Evolutionary conservation across 2,329 filamentous ascomycete genomes (phyloP).

Genomic region (Neoascochyta sp.): DNA sequence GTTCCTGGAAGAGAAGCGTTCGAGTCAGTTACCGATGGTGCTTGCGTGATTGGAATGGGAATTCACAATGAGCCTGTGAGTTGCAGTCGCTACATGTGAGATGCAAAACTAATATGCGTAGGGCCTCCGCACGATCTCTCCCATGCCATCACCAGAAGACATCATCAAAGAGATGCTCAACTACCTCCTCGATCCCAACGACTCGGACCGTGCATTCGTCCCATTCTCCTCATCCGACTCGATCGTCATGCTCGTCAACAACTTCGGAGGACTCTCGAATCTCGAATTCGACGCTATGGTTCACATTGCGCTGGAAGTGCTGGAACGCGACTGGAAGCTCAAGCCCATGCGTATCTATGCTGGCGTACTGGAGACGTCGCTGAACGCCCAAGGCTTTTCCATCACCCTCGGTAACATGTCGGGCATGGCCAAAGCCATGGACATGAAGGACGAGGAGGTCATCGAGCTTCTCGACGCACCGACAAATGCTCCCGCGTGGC

Average conservation of each 20-base stretch:
- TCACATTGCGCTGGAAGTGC: slow-evolving; percentile 40
- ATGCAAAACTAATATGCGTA: slow-evolving; percentile 12
- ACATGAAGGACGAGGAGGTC: slow-evolving; percentile 40
- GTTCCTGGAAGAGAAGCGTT: slow-evolving; percentile 52
- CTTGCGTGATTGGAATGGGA: slow-evolving; percentile 46
- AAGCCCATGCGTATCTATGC: slow-evolving; percentile 47
- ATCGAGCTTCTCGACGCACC: slow-evolving; percentile 49
- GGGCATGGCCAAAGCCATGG: slow-evolving; percentile 43
- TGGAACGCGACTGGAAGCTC: slow-evolving; percentile 49
- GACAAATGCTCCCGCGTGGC: slow-evolving; percentile 52
- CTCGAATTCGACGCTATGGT: slow-evolving; percentile 50
- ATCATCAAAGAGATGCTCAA: slow-evolving; percentile 48
- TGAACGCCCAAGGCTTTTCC: slow-evolving; percentile 56
- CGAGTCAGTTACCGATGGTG: slow-evolving; percentile 43
- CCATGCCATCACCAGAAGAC: slow-evolving; percentile 49
- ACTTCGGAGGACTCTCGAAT: slow-evolving; percentile 48
- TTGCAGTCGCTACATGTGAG: slow-evolving; percentile 1
- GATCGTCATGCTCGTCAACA: slow-evolving; percentile 48
- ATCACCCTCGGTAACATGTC: slow-evolving; percentile 54
- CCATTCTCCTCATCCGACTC: slow-evolving; percentile 46
- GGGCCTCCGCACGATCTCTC: slow-evolving; percentile 45
- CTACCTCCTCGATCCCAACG: slow-evolving; percentile 47
- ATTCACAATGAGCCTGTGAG: slow-evolving; percentile 52
- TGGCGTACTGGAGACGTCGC: slow-evolving; percentile 50
- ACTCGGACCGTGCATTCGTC: slow-evolving; percentile 50